phyloP scores from a whole-genome alignment of 441 rosid genomes.

The Breynia disticha region DNA sequence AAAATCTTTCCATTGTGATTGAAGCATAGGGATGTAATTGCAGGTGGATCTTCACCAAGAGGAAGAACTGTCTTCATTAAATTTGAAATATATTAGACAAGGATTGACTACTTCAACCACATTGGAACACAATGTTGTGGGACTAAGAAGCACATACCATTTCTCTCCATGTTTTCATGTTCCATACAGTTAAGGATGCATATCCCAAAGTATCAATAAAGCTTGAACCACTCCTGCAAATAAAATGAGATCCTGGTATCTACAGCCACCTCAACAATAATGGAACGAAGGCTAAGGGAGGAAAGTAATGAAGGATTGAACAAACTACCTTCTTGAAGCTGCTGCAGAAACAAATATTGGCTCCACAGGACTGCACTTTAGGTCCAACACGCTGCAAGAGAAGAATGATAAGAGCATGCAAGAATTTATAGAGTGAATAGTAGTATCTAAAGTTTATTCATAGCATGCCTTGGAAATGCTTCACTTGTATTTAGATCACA shows the following conservation, averaged over 20 bases:
- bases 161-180: constrained; percentile 70
- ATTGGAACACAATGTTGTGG: constrained; percentile 7
- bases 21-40: constrained; percentile 62
- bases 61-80: constrained; percentile 67
- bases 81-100: constrained; percentile 29
- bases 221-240: constrained; percentile 37
- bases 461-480: constrained; percentile 48
- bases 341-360: constrained; percentile 72
- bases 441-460: not conserved
- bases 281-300: not conserved
- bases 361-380: constrained; percentile 72
- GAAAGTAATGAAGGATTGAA: not conserved
- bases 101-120: constrained; percentile 12
- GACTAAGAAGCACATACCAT: constrained; percentile 43
- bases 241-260: constrained; percentile 7
- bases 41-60: constrained; percentile 77
- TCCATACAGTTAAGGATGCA: constrained; percentile 69
- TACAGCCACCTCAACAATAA: constrained; percentile 2
- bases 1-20: constrained; percentile 72
- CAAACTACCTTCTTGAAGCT: constrained; percentile 42
- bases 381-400: constrained; percentile 48
- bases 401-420: constrained; percentile 12
- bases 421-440: constrained; percentile 1
- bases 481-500: constrained; percentile 57
- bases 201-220: constrained; percentile 36